These are phyloP conservation scores for Mimosa bimucronata DNA, from an alignment of 306 rosid species.

Conservation along the genomic window DNA sequence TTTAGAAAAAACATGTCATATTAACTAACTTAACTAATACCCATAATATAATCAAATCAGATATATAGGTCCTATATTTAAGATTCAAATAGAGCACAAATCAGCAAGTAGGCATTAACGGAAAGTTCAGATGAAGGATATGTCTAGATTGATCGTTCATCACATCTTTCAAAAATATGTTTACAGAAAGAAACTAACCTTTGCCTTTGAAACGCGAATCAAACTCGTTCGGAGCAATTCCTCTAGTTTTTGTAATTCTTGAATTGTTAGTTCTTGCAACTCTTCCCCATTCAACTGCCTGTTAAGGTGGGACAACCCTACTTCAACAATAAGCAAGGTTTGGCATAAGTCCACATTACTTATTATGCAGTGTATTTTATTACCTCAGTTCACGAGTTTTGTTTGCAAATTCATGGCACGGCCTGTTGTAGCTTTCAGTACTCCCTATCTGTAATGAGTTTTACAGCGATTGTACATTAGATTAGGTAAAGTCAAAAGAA, in stretches of 20 bases:
- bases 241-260: conserved; percentile 27
- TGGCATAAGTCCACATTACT: not conserved
- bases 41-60: no score
- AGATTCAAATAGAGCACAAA: no score
- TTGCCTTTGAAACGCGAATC: conserved; percentile 30
- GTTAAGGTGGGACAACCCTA: not conserved
- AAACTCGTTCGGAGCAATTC: conserved; percentile 4
- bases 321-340: conserved; percentile 1
- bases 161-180: no score
- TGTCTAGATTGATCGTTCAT: no score
- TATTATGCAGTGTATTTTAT: not conserved
- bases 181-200: conserved; percentile 31
- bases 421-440: not conserved
- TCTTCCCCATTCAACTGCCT: conserved; percentile 39
- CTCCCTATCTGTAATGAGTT: conserved; percentile 4
- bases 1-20: no score
- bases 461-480: not conserved
- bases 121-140: no score
- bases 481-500: not conserved
- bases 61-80: no score
- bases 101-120: no score
- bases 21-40: no score
- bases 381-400: conserved; percentile 38
- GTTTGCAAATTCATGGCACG: conserved; percentile 18
- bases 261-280: conserved; percentile 15